phyloP scores from a whole-genome alignment of 495 filamentous ascomycete species.

The Daldinia caldariorum region DNA sequence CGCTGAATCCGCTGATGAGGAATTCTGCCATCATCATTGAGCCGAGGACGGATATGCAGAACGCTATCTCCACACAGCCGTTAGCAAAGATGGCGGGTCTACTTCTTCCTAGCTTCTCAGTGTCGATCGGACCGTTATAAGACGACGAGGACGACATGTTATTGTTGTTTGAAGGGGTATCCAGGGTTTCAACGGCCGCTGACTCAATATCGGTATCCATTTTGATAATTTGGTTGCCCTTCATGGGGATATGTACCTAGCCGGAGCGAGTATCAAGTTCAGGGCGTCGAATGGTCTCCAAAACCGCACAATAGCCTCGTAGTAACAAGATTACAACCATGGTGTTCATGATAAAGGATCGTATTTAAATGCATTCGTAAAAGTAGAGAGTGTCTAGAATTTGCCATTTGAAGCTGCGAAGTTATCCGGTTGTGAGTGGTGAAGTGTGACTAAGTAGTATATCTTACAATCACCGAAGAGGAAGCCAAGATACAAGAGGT shows the following conservation, averaged over 20 bases:
- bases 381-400: not conserved
- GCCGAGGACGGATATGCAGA: conserved; percentile 48
- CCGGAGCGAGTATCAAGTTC: not conserved
- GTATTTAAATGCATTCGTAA: not conserved
- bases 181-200: not conserved
- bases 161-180: not conserved
- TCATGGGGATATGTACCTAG: not conserved
- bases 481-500: not conserved
- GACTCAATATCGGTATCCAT: not conserved
- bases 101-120: conserved; percentile 24
- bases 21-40: not conserved
- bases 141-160: not conserved
- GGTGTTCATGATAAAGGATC: not conserved
- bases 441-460: not conserved
- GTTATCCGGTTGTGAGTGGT: not conserved
- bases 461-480: not conserved
- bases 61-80: conserved; percentile 24
- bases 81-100: conserved; percentile 22
- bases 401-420: not conserved
- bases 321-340: not conserved
- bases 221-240: not conserved
- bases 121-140: conserved; percentile 5
- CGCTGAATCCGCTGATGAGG: conserved; percentile 1
- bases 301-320: not conserved
- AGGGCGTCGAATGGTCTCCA: not conserved